phyloP scores from a whole-genome alignment of 2,329 filamentous ascomycete genomes.

The Lasiodiplodia theobromae region DNA sequence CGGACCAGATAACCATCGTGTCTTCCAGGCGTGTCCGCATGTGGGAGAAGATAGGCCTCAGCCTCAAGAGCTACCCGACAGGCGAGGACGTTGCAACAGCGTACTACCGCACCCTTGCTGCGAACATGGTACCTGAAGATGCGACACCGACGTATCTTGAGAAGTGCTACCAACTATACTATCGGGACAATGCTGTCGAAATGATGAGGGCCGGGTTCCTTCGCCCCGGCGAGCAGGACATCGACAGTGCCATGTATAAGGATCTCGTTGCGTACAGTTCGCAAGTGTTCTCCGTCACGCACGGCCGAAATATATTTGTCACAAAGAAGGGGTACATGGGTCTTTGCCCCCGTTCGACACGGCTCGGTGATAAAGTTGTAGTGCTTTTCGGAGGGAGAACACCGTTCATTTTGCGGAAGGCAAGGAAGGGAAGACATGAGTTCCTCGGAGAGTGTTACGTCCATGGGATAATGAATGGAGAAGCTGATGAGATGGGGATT shows the following conservation, averaged over 20 bases:
- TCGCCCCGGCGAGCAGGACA: too few species aligned
- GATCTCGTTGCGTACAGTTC: background rate
- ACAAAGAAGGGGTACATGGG: constrained; percentile 35
- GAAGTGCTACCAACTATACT: background rate
- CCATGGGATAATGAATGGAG: constrained; percentile 9
- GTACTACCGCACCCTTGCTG: background rate
- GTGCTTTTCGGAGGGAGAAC: constrained; percentile 35
- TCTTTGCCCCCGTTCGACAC: constrained; percentile 31
- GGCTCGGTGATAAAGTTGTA: constrained; percentile 32
- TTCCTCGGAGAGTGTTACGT: constrained; percentile 12
- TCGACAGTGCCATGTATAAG: background rate
- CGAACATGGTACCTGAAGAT: background rate
- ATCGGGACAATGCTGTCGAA: background rate
- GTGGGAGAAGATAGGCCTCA: background rate
- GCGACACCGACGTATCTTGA: background rate
- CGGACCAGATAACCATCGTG: background rate
- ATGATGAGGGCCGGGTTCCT: background rate
- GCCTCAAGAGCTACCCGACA: background rate
- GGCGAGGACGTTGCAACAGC: background rate
- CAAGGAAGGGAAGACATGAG: background rate
- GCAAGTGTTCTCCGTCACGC: background rate
- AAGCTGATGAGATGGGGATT: background rate
- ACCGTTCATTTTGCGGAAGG: constrained; percentile 27
- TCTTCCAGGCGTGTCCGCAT: background rate
- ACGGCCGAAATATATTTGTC: constrained; percentile 30